Base-by-base conservation (phyloP, 208 protist species). In the Balamuthia mandrillaris region DNA sequence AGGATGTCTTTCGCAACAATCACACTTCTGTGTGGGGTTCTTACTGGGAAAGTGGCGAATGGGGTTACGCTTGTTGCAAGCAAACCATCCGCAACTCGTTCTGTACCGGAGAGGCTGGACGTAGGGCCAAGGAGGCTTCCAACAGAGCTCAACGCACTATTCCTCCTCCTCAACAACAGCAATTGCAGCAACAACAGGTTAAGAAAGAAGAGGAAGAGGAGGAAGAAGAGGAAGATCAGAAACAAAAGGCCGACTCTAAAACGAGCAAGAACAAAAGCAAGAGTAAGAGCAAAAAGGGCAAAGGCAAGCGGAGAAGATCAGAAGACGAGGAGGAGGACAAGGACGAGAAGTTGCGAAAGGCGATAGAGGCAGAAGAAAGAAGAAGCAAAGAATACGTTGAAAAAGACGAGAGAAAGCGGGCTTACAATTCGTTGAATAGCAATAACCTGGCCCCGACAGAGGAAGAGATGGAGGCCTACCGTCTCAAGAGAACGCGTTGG, bases 21-120 rank as follows among this genome's bases (percentile, higher is more conserved):
- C 94, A 96, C 79, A 95, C 74, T 4, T 65, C 78, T 29, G 88
- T 95, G 12, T 96, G 92, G 92, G 94, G 94, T 14, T 94, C 89
- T 10, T 94, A 85, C 60, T 96, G 89, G 87, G 51, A 89, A 24
- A 87, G 89, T 45, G 92, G 93, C 31, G 14, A 88, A n/a, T 96
- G 95, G 95, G 95, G 95, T 49, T 96, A 90, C 81, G 49, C 49
- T 12, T 96, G 94, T 84, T 96, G 94, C 86, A 74, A 90, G 37
- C 86, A 89, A 51, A 87, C 65, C n/a, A 52, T 92, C 21, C 86
- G 88, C 39, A 89, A 92, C 47, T 86, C 90, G 3, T 95, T 94
- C 82, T 95, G 93, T 78, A 92, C 91, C 16, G 93, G 94, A 33
- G 90, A 89, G 82, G 87, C 87, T 1, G 93, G 94, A 29, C 75